Evolutionary conservation across 2,329 filamentous ascomycete species (phyloP).

Genomic region (Aureobasidium sp.): DNA sequence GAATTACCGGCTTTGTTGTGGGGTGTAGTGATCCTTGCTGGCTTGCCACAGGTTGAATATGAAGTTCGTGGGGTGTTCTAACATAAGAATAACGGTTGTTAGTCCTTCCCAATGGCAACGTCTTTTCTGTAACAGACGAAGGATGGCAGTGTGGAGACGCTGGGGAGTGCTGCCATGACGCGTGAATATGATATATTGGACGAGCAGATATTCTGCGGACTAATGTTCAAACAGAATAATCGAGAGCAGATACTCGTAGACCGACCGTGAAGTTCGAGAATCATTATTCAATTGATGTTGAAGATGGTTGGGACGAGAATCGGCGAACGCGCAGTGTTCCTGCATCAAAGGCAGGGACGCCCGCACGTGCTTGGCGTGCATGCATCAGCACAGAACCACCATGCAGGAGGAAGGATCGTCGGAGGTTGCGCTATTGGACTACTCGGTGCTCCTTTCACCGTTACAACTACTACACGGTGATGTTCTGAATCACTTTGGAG

Average conservation of each 20-base stretch:
- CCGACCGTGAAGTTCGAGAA: background rate
- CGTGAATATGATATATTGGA: background rate
- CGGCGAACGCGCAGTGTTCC: background rate
- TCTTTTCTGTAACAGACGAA: slow-evolving; percentile 1
- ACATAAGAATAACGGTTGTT: slow-evolving; percentile 4
- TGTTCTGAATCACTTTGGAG: slow-evolving; percentile 7
- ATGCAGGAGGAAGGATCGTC: slow-evolving; percentile 8
- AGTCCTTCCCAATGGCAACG: background rate
- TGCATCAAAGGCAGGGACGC: background rate
- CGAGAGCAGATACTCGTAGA: background rate
- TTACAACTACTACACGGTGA: slow-evolving; percentile 10
- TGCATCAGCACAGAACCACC: background rate
- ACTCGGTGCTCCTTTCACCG: background rate
- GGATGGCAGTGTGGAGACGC: background rate
- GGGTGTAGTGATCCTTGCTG: background rate
- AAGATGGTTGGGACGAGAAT: background rate
- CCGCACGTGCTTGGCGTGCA: background rate
- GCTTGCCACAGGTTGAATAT: background rate
- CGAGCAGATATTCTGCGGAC: background rate
- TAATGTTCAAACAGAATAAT: background rate
- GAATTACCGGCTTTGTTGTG: background rate
- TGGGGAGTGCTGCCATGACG: background rate
- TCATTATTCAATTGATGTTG: background rate
- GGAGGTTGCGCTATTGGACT: slow-evolving; percentile 2
- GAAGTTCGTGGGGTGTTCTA: slow-evolving; percentile 1